Conservation (phyloP, 257 asterid species). For the Solanum rostratum region DNA sequence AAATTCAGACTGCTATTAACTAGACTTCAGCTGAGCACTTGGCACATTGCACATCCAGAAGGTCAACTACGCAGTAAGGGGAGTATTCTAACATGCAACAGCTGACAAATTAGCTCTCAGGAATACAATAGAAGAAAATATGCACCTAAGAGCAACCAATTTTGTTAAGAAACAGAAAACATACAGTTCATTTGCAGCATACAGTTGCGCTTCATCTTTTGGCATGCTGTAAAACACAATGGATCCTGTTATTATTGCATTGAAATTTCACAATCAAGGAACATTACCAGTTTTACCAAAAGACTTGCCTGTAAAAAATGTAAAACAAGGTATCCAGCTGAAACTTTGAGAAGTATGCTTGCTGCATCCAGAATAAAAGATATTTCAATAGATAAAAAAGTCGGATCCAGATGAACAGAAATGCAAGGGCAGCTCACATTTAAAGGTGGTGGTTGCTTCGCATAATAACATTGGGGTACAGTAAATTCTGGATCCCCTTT, state of each 20-base stretch:
- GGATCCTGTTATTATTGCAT: not conserved
- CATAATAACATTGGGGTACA: slow-evolving; percentile 64
- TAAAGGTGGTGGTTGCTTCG: slow-evolving; percentile 46
- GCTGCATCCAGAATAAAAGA: slow-evolving; percentile 33
- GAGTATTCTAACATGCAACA: not conserved
- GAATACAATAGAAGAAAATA: not conserved
- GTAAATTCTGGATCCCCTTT: slow-evolving; percentile 72
- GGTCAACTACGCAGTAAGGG: not conserved
- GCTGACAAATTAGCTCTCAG: not conserved
- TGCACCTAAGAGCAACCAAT: not conserved
- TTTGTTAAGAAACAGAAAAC: slow-evolving; percentile 8
- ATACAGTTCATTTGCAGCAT: slow-evolving; percentile 83
- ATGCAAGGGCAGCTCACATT: slow-evolving; percentile 32
- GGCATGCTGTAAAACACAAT: slow-evolving; percentile 68
- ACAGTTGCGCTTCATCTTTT: slow-evolving; percentile 77
- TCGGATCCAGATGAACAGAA: not conserved
- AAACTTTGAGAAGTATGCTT: slow-evolving; percentile 47
- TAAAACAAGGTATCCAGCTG: slow-evolving; percentile 58
- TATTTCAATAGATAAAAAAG: not conserved
- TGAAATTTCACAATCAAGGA: not conserved
- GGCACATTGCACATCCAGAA: not conserved
- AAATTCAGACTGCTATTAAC: not conserved
- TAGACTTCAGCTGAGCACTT: not conserved
- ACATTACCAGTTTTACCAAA: not conserved
- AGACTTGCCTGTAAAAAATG: slow-evolving; percentile 62